Evolutionary conservation across 2,329 filamentous ascomycete genomes (phyloP).

Genomic region (Chrysoporthe deuterocubensis): DNA sequence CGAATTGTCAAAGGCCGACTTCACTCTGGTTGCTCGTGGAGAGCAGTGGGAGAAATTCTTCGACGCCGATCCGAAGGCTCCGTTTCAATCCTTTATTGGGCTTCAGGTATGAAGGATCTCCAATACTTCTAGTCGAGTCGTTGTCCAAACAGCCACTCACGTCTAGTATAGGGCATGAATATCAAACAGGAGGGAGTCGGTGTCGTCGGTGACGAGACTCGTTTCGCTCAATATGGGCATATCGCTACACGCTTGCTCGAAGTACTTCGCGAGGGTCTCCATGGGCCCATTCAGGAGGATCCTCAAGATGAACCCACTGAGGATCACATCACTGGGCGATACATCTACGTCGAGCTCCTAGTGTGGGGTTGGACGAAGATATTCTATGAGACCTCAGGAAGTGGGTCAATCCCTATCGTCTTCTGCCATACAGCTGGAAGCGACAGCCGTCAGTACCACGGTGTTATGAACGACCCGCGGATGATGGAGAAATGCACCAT

Average conservation of each 20-base stretch:
- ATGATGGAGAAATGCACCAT: slow-evolving; percentile 53
- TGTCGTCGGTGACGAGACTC: slow-evolving; percentile 49
- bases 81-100: background rate
- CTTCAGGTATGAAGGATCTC: background rate
- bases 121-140: background rate
- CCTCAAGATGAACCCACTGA: slow-evolving; percentile 41
- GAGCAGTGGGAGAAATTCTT: slow-evolving; percentile 11
- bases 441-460: slow-evolving; percentile 54
- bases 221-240: slow-evolving; percentile 45
- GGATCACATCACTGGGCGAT: slow-evolving; percentile 51
- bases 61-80: background rate
- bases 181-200: slow-evolving; percentile 53
- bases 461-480: slow-evolving; percentile 52
- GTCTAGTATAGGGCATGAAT: slow-evolving; percentile 36
- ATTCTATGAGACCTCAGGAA: slow-evolving; percentile 53
- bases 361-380: slow-evolving; percentile 53
- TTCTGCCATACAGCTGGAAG: slow-evolving; percentile 51
- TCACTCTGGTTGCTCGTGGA: background rate
- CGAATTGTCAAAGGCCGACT: background rate
- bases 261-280: slow-evolving; percentile 50
- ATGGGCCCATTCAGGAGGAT: slow-evolving; percentile 47
- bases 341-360: slow-evolving; percentile 50
- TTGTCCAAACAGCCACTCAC: too few species aligned
- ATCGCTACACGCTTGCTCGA: slow-evolving; percentile 51
- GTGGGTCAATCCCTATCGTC: slow-evolving; percentile 49